Evolutionary conservation across 257 asterid genomes (phyloP).

Genomic region (Oldenlandia corymbosa): DNA sequence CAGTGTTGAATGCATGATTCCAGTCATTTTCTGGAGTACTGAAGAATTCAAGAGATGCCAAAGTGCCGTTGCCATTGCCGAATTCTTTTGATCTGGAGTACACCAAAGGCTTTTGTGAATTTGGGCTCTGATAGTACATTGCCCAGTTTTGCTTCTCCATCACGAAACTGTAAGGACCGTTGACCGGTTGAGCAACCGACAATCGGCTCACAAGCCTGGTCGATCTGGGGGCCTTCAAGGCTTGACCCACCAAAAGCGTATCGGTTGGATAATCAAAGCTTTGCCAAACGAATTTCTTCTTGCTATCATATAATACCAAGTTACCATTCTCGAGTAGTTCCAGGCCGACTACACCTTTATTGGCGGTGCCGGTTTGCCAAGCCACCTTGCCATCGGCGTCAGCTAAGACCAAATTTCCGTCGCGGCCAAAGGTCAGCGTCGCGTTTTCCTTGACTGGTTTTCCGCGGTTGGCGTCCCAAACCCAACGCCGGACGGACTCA

Average conservation of each 20-base stretch:
- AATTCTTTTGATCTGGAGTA: slow-evolving; percentile 32
- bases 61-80: slow-evolving; percentile 26
- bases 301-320: slow-evolving; percentile 20
- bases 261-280: slow-evolving; percentile 18
- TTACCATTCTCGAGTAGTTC: slow-evolving; percentile 20
- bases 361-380: slow-evolving; percentile 27
- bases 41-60: slow-evolving; percentile 26
- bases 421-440: slow-evolving; percentile 17
- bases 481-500: slow-evolving; percentile 11
- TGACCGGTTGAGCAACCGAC: slow-evolving; percentile 12
- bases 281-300: background rate
- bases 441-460: slow-evolving; percentile 15
- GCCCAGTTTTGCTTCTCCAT: slow-evolving; percentile 18
- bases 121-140: slow-evolving; percentile 18
- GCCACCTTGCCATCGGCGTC: slow-evolving; percentile 23
- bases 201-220: slow-evolving; percentile 21
- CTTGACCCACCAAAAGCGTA: slow-evolving; percentile 30
- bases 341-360: slow-evolving; percentile 23
- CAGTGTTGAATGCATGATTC: slow-evolving; percentile 36
- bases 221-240: slow-evolving; percentile 14
- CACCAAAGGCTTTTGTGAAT: slow-evolving; percentile 9
- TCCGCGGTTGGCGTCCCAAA: slow-evolving; percentile 5
- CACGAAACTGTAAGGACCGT: slow-evolving; percentile 27
- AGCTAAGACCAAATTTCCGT: slow-evolving; percentile 28
- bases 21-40: slow-evolving; percentile 11